phyloP scores from a whole-genome alignment of 225 moss, liverwort and hornwort genomes.

The Polytrichum formosum region DNA sequence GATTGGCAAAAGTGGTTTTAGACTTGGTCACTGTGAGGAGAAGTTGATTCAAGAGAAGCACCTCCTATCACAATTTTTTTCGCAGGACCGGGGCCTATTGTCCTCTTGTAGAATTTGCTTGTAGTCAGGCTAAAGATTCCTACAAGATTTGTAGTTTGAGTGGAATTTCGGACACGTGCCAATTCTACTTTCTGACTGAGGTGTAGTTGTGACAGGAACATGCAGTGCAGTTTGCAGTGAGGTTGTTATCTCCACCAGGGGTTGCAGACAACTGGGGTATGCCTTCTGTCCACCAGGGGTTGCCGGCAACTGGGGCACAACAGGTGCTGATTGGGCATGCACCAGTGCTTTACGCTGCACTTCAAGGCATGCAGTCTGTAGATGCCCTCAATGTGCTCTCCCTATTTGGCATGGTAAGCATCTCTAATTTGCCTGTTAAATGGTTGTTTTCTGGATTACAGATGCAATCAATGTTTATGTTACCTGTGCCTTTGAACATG shows the following conservation, averaged over 20 bases:
- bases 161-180: no score
- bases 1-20: no score
- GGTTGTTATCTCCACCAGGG: slow-evolving; percentile 74
- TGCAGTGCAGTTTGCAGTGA: slow-evolving; percentile 79
- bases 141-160: no score
- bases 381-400: slow-evolving; percentile 78
- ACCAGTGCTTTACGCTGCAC: slow-evolving; percentile 73
- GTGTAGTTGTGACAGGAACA: slow-evolving; percentile 65
- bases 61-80: no score
- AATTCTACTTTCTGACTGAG: background rate
- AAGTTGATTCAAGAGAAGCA: no score
- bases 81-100: no score
- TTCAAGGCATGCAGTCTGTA: slow-evolving; percentile 58
- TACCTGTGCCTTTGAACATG: no score
- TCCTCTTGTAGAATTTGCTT: no score
- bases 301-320: slow-evolving; percentile 55
- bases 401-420: slow-evolving; percentile 82
- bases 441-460: no score
- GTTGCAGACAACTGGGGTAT: slow-evolving; percentile 59
- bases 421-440: slow-evolving; percentile 1
- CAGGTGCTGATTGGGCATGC: slow-evolving; percentile 66
- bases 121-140: no score
- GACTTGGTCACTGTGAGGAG: no score
- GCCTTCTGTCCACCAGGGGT: slow-evolving; percentile 68
- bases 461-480: no score